Evolutionary conservation across 441 rosid species (phyloP).

Genomic region (Erodium trifolium): DNA sequence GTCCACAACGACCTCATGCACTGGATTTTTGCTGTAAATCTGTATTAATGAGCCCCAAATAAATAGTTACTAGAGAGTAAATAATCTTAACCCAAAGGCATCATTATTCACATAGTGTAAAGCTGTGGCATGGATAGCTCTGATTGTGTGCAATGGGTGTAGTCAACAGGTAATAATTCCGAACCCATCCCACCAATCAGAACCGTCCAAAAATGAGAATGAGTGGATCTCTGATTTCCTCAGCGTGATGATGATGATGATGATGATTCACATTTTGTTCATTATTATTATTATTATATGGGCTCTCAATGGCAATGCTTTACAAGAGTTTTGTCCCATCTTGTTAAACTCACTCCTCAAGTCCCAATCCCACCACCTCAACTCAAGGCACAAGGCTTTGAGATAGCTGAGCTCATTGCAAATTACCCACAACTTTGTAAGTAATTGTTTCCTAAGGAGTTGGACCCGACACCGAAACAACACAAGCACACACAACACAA

Average conservation of each 20-base stretch:
- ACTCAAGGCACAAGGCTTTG: background rate
- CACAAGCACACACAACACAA: conserved; percentile 5
- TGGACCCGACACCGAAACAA: conserved; percentile 3
- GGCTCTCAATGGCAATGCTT: background rate
- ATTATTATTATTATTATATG: too few species aligned
- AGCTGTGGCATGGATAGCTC: background rate
- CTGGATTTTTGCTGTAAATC: background rate
- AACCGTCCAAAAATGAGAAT: conserved; percentile 1
- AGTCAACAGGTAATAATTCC: conserved; percentile 6
- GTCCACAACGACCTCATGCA: background rate
- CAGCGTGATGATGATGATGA: background rate
- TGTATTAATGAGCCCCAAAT: too few species aligned
- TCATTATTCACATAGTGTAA: background rate
- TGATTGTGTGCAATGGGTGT: background rate
- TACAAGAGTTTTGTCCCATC: background rate
- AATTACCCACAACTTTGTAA: background rate
- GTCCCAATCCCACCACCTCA: background rate
- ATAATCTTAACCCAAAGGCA: background rate
- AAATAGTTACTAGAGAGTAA: background rate
- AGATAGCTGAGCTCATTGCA: conserved; percentile 3
- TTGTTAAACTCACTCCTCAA: background rate
- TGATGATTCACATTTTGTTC: too few species aligned
- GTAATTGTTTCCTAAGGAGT: background rate
- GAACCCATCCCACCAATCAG: background rate
- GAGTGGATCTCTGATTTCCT: conserved; percentile 1